Conservation (phyloP, 1,139 yeast genomes). For the Blastobotrys buckinghamii region DNA sequence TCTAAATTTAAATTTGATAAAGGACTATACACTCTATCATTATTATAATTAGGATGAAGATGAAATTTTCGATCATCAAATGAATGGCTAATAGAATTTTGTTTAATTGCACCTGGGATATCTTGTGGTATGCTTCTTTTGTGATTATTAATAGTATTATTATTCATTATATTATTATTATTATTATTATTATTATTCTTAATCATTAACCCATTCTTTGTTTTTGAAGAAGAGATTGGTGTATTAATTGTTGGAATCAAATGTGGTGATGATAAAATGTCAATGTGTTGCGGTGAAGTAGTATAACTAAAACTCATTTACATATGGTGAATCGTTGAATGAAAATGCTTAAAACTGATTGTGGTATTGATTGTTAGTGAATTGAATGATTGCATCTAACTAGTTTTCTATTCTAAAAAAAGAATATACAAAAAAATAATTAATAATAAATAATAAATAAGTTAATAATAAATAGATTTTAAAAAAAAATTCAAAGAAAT, state of each 20-base stretch:
- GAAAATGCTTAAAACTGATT: no score
- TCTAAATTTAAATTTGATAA: neutral
- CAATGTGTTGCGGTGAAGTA: neutral
- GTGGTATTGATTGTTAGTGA: no score
- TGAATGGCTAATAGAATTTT: neutral
- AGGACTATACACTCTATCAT: neutral
- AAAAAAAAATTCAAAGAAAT: no score
- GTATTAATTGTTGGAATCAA: no score
- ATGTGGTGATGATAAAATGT: neutral
- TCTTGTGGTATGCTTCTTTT: neutral
- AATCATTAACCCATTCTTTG: neutral
- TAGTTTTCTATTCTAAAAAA: no score
- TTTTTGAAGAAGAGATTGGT: neutral
- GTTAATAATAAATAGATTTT: no score
- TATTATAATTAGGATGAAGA: neutral
- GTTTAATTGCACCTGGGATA: neutral
- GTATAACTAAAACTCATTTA: slow-evolving; percentile 2
- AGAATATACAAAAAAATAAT: no score
- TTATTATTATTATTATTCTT: no score
- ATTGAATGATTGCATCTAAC: neutral
- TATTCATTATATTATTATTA: neutral
- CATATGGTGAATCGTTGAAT: neutral
- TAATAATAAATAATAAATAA: no score
- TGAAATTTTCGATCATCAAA: neutral
- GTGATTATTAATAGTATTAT: neutral